Conservation (phyloP, 371 early-diverging fungal genomes). For the Haplosporangium sp. region DNA sequence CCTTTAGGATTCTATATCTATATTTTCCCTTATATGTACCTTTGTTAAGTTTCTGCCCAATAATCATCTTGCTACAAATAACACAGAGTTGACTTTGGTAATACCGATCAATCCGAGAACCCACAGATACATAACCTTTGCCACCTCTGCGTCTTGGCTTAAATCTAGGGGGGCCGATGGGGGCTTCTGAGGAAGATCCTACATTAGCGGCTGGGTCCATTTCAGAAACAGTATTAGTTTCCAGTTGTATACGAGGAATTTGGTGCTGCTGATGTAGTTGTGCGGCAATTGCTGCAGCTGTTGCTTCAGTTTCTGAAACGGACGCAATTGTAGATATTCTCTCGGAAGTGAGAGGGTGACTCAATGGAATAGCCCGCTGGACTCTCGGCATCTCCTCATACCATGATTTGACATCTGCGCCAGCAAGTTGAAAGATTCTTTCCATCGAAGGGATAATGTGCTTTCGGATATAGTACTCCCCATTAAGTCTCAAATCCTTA, state of each 20-base stretch:
- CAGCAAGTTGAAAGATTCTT: slow-evolving; percentile 84
- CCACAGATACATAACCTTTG: slow-evolving; percentile 39
- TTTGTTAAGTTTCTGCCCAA: slow-evolving; percentile 21
- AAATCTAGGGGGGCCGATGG: slow-evolving; percentile 14
- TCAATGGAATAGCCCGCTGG: slow-evolving; percentile 54
- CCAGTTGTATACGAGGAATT: not conserved
- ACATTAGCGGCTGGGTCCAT: not conserved
- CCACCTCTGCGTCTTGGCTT: slow-evolving; percentile 40
- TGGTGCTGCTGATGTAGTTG: slow-evolving; percentile 9
- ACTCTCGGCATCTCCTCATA: slow-evolving; percentile 73
- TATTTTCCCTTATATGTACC: slow-evolving; percentile 7
- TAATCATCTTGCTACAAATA: slow-evolving; percentile 27
- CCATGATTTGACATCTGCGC: slow-evolving; percentile 78
- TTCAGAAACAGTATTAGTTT: not conserved
- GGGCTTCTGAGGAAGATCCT: not conserved
- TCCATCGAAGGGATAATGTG: slow-evolving; percentile 86
- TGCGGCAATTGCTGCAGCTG: slow-evolving; percentile 17
- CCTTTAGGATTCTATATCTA: not conserved
- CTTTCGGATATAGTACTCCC: slow-evolving; percentile 85
- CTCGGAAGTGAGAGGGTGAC: not conserved
- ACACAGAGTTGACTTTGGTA: slow-evolving; percentile 47
- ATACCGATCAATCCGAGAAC: slow-evolving; percentile 46
- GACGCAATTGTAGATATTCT: not conserved
- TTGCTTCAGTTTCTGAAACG: slow-evolving; percentile 16
- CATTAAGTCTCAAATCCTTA: slow-evolving; percentile 74